Percentiles rank a stretch among this genome's conserved stretches.
Evolutionary conservation across 257 asterid species (phyloP).

Genomic region (Gynochthodes officinalis): DNA sequence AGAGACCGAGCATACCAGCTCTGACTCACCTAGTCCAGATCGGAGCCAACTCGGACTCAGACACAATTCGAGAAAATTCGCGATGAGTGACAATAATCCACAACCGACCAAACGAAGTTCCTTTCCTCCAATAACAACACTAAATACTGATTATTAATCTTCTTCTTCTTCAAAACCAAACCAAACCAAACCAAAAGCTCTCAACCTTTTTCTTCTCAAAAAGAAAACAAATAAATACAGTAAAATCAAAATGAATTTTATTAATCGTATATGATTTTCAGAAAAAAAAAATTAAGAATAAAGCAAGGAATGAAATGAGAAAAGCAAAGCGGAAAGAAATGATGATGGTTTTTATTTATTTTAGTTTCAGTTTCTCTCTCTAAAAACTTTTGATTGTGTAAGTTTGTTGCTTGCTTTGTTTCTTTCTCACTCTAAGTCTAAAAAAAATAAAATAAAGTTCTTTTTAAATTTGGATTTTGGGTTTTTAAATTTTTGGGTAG

Average conservation of each 20-base stretch:
- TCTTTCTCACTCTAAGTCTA: slow-evolving; percentile 33
- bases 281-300: not conserved
- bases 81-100: slow-evolving; percentile 16
- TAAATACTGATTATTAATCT: not conserved
- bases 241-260: not conserved
- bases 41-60: slow-evolving; percentile 41
- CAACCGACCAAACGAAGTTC: slow-evolving; percentile 13
- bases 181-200: slow-evolving; percentile 15
- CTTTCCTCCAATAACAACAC: not conserved
- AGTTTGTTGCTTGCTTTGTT: slow-evolving; percentile 1
- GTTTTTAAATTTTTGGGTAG: not conserved
- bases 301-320: not conserved
- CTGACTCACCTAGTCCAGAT: slow-evolving; percentile 57
- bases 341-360: not conserved
- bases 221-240: not conserved
- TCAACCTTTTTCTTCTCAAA: slow-evolving; percentile 6
- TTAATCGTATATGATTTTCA: not conserved
- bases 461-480: not conserved
- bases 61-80: slow-evolving; percentile 24
- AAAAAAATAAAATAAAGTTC: too few relatives aligned
- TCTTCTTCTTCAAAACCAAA: slow-evolving; percentile 3
- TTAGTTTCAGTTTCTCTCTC: slow-evolving; percentile 22
- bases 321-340: slow-evolving; percentile 5
- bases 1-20: slow-evolving; percentile 34
- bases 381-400: slow-evolving; percentile 6